phyloP scores from a whole-genome alignment of 768 basidiomycete species.

The Suillus alpinus region DNA sequence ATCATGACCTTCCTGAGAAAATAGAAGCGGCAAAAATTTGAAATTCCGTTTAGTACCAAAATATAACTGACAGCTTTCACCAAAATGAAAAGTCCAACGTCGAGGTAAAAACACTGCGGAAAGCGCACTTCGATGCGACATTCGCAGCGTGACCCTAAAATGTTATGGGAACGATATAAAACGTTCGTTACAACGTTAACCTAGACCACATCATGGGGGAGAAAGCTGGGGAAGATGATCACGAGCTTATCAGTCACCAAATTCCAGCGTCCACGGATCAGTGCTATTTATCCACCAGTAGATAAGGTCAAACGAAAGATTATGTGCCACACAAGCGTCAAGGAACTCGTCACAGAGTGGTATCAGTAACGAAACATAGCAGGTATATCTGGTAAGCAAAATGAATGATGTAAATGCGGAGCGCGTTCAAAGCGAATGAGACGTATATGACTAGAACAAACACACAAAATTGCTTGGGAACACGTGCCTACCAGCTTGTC shows the following conservation, averaged over 20 bases:
- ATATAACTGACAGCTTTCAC: too few relatives aligned
- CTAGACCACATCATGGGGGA: not conserved
- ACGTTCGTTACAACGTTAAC: too few relatives aligned
- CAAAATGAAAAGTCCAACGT: too few relatives aligned
- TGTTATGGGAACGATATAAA: too few relatives aligned
- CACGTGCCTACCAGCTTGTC: constrained; percentile 69
- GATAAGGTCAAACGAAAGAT: not conserved
- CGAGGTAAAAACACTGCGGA: too few relatives aligned
- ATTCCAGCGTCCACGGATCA: not conserved
- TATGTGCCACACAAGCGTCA: not conserved
- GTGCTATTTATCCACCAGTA: not conserved
- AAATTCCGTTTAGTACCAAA: too few relatives aligned
- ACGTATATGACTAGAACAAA: constrained; percentile 50
- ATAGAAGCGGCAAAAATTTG: too few relatives aligned
- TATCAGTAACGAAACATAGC: not conserved
- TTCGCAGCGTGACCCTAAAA: too few relatives aligned
- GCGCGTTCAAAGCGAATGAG: not conserved
- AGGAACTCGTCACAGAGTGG: not conserved
- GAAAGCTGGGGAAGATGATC: not conserved
- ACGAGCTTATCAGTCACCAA: not conserved
- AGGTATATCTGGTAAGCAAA: not conserved
- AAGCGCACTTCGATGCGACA: too few relatives aligned
- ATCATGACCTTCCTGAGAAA: not conserved
- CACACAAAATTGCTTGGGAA: constrained; percentile 91
- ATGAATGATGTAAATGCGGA: not conserved